These are phyloP conservation scores for Macrolepiota dolichaula DNA, from an alignment of 768 basidiomycete genomes.

Conservation along the genomic window DNA sequence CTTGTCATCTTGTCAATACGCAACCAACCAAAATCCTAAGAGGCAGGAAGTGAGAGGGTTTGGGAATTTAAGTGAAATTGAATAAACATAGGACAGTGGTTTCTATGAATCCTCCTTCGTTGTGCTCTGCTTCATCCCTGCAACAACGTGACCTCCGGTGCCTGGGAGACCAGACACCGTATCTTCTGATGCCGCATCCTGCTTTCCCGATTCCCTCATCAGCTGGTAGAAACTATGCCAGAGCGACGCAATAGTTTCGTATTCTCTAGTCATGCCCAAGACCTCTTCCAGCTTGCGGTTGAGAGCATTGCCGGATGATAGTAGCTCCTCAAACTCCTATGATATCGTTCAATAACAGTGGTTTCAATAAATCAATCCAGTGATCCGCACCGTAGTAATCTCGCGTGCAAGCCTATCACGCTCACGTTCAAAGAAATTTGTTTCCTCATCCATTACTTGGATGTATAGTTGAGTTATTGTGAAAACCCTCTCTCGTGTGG, in stretches of 20 bases:
- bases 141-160: slow-evolving; percentile 66
- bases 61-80: too few species aligned
- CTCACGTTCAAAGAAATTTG: slow-evolving; percentile 75
- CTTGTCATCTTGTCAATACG: too few species aligned
- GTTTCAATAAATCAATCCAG: neutral
- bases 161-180: slow-evolving; percentile 52
- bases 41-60: too few species aligned
- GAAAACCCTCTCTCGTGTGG: neutral
- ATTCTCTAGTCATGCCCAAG: slow-evolving; percentile 88
- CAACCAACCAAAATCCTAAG: too few species aligned
- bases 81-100: too few species aligned
- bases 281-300: slow-evolving; percentile 94
- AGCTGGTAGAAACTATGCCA: slow-evolving; percentile 81
- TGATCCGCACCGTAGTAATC: slow-evolving; percentile 59
- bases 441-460: slow-evolving; percentile 36
- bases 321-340: slow-evolving; percentile 82
- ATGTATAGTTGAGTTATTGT: neutral
- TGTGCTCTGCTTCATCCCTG: slow-evolving; percentile 18
- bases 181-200: slow-evolving; percentile 32
- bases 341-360: slow-evolving; percentile 20
- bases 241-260: slow-evolving; percentile 80
- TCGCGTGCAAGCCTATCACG: slow-evolving; percentile 71
- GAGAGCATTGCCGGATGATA: slow-evolving; percentile 79
- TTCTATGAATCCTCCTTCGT: neutral
- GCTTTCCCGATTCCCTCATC: slow-evolving; percentile 55